Conservation (phyloP, 1,284 basidiomycete genomes). For the Heterobasidion irregulare region DNA sequence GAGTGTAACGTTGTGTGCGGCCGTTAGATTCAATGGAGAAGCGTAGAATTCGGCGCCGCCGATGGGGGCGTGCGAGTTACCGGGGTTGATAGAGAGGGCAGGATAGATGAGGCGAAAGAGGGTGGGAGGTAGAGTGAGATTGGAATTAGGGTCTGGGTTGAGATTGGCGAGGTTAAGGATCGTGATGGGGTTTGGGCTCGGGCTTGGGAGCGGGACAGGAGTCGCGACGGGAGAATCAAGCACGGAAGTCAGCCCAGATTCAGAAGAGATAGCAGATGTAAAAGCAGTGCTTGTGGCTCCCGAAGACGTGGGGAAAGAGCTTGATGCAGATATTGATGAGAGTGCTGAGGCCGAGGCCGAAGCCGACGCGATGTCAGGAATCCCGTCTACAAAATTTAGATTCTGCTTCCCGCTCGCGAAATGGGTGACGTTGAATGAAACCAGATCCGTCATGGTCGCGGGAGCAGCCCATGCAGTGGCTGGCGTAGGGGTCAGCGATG, state of each 20-base stretch:
- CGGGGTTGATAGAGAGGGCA: slow-evolving; percentile 55
- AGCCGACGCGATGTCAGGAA: slow-evolving; percentile 28
- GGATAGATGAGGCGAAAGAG: slow-evolving; percentile 56
- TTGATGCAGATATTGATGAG: not conserved
- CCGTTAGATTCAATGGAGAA: slow-evolving; percentile 37
- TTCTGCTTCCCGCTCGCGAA: slow-evolving; percentile 52
- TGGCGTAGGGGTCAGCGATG: not conserved
- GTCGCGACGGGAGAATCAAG: not conserved
- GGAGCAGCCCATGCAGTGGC: slow-evolving; percentile 40
- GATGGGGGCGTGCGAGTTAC: slow-evolving; percentile 34
- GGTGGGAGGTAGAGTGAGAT: slow-evolving; percentile 11
- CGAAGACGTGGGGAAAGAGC: not conserved
- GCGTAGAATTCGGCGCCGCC: slow-evolving; percentile 72
- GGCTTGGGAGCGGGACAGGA: not conserved
- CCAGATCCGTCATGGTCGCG: slow-evolving; percentile 45
- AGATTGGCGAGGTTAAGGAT: slow-evolving; percentile 5
- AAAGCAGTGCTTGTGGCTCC: not conserved
- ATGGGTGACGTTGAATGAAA: slow-evolving; percentile 48
- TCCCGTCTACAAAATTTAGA: slow-evolving; percentile 42
- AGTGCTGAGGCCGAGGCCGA: not conserved
- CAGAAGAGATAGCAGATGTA: not conserved
- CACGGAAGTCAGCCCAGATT: not conserved
- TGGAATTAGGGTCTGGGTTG: not conserved
- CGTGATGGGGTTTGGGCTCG: slow-evolving; percentile 14
- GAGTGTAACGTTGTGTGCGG: slow-evolving; percentile 45